Evolutionary conservation across 2,329 filamentous ascomycete genomes (phyloP), one percentile per base, ranked within the genome.

Genomic region (Aspergillus sp.): DNA sequence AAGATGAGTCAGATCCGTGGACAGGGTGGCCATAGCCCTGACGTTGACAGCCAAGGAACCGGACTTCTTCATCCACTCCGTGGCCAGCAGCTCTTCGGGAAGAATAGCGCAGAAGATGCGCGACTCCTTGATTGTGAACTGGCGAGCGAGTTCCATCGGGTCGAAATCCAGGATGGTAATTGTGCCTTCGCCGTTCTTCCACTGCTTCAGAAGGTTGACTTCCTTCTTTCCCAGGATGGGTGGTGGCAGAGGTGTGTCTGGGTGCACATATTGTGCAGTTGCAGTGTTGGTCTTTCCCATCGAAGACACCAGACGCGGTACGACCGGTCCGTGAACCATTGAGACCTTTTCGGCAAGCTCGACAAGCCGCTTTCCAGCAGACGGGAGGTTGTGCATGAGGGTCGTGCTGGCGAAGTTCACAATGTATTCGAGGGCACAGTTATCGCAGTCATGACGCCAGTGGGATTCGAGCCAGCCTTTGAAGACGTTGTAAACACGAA

Each of bases 381-480:
- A 87, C 15, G 92, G 90, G 39, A 97, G 80, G 6, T 88, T 82
- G 1, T 82, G 75, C 53, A 82, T 82, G 7, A 99, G 82, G 65
- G 89, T 89, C 50, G 84, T 84, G 66, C 89, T 86, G 2, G 94
- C 92, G 75, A 99, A 99, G 1, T 86, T 82, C 36, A 89, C 82
- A 64, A 99, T 96, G 52, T 90, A 80, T 0, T 84, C 81, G 8
- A 99, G 81, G 1, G 93, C 92, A 11, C 86, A 84, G 56, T 86
- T 85, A 73, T 99, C 95, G 10, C 88, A 87, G 61, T 92, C 87
- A 64, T 91, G 87, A 51, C 90, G 87, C 94, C 95, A 99, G 76
- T 99, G 92, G 6, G 90, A 95, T 78, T 98, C 95, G 19, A 99
- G 81, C 95, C 95, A 99, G 44, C 91, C 90, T 77, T 99, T 99